Evolutionary conservation across 345 rosid species (phyloP), one percentile per base, ranked within the genome.

Genomic region (Capsella bursapastoris): DNA sequence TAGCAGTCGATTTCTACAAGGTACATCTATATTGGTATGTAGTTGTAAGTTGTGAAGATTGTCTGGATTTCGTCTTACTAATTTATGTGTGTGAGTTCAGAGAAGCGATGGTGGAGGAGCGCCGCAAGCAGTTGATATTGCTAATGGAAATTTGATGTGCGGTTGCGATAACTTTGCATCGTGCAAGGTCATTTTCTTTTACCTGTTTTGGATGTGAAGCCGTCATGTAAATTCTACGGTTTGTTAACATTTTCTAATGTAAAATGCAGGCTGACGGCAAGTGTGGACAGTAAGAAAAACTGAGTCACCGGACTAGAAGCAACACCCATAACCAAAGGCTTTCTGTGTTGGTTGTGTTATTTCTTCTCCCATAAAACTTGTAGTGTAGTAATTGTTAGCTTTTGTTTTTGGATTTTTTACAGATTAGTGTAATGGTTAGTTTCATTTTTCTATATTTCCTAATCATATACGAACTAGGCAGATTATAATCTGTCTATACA

Each of bases 61-160:
- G 8, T 59, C 29, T 62, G 9, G 55, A 40, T 71, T 11, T 49
- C 41, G 8, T 50, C 40, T 43, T 32, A 32, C 47, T 35, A 7
- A 15, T 15, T 47, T 47, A 3, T 47, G 51, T 47, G 18, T 47
- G 10, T 22, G 72, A 25, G 29, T 43, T 76, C 74, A 95, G 99
- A 85, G 89, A 79, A 92, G 97, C 44, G 87, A 92, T 64, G 90
- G 95, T 3, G 94, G 97, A 63, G 98, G 98, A 69, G 91, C 96
- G 6, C 83, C 88, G 0, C 85, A 80, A 71, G 95, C 96, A 0
- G 72, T 84, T 6, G 97, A 92, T 80, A 49, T 72, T 60, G 79
- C 75, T 3, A 96, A 92, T 28, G 98, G 96, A 37, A 91, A 85
- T 61, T 87, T 88, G 35, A 71, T 92, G 29, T 92, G 98, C 32